Evolutionary conservation across 169 alveolate genomes (phyloP), one percentile per base, ranked within the genome.

Genomic region (Babesia ovata): DNA sequence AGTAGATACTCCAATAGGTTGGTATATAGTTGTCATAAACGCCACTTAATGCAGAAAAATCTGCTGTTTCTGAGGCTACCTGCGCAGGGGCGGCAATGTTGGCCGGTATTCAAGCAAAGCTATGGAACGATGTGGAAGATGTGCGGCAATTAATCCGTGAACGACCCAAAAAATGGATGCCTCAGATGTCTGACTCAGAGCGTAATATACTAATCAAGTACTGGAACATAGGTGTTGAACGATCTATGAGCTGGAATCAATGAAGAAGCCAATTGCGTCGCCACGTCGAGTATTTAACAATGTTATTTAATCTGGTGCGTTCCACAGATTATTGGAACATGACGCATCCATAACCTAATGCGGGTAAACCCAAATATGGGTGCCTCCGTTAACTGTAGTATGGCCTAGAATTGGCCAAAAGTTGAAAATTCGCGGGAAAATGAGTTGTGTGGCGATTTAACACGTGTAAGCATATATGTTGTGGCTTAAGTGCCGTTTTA

Each of bases 41-140:
- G 14, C 2, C 2, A 45, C 0, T 28, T 14, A 14, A n/a, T 48
- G 53, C 74, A 67, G 94, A 56, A 44, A 72, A 16, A 53, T 93
- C 92, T 6, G 46, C 53, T 60, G 75, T 54, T 22, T 49, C 59
- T 26, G 97, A 95, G 70, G 87, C 93, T 17, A 95, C 98, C 19
- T 92, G 94, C 21, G 69, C 89, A 28, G 98, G 98, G 19, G 97
- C 97, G 11, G 98, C 96, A 22, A 86, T 92, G 28, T 79, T 93
- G 36, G 98, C 97, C 33, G 98, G 98, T 8, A 21, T 95, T 10
- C 92, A 87, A 36, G 88, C 70, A 4, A 90, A 88, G 45, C 65
- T 89, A 44, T 93, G 95, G 96, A 56, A 79, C 14, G 46, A 71
- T 70, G 22, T 91, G 49, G 91, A 85, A 19, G 81, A 81, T 36